Conservation (phyloP, 352 stramenopile species). For the Pythium grandisporangium region DNA sequence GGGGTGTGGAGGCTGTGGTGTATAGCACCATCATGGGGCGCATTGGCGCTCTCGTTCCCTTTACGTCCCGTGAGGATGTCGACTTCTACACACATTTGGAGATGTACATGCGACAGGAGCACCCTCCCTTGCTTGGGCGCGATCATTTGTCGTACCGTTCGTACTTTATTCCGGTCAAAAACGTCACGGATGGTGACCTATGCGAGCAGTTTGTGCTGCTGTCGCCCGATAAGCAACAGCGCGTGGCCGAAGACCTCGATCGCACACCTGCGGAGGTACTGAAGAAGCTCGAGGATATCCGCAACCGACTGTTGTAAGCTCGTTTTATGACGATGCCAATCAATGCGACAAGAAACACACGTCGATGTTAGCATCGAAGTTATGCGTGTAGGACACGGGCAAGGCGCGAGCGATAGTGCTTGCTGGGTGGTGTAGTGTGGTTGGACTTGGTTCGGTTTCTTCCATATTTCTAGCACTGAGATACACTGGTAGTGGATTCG, state of each 20-base stretch:
- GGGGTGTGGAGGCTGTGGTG: conserved; percentile 94
- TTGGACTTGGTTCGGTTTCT: no score
- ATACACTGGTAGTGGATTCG: no score
- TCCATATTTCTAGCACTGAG: no score
- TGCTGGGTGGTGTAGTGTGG: no score
- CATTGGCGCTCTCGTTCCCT: conserved; percentile 96
- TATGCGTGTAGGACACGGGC: no score
- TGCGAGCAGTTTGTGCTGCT: conserved; percentile 95
- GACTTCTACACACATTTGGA: conserved; percentile 99
- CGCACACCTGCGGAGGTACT: conserved; percentile 94
- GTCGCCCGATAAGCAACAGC: conserved; percentile 91
- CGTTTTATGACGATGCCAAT: no score
- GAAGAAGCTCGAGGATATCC: conserved; percentile 98
- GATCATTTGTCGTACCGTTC: conserved; percentile 97
- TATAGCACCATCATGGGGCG: conserved; percentile 96
- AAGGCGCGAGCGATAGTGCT: no score
- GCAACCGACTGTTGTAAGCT: conserved; percentile 94
- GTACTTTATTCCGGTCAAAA: conserved; percentile 98
- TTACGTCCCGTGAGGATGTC: conserved; percentile 94
- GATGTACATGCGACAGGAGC: conserved; percentile 91
- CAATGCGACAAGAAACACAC: no score
- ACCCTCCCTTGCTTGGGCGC: conserved; percentile 89
- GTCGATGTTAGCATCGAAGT: no score
- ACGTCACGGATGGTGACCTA: conserved; percentile 97
- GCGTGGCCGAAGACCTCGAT: conserved; percentile 94